A percentile compares a stretch with the other conserved stretches of the same genome.
Conservation (phyloP, 352 stramenopile genomes). For the Hyaloperonospora brassicae region DNA sequence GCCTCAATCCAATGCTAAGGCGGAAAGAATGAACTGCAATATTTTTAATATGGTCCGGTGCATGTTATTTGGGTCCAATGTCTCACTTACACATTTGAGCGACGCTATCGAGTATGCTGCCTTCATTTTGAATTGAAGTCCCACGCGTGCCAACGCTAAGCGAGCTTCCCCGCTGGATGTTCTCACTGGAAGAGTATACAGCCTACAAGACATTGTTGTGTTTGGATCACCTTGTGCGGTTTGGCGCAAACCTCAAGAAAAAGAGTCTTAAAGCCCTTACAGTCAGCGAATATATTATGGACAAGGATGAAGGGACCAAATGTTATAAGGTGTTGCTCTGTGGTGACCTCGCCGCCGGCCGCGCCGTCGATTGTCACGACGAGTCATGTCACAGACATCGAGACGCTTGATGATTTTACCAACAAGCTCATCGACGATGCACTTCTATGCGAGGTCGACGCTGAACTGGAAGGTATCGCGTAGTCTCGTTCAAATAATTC, state of each 20-base stretch:
- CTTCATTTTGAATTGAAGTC: background rate
- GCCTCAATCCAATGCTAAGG: too few relatives aligned
- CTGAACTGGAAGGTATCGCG: too few relatives aligned
- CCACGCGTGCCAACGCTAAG: background rate
- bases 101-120: background rate
- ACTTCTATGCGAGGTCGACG: too few relatives aligned
- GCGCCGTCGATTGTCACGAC: background rate
- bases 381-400: background rate
- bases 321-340: background rate
- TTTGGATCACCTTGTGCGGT: background rate
- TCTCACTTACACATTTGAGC: too few relatives aligned
- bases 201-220: background rate
- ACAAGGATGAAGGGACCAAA: background rate
- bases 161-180: background rate
- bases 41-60: too few relatives aligned
- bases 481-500: too few relatives aligned
- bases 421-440: too few relatives aligned
- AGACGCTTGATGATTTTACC: background rate
- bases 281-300: too few relatives aligned
- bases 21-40: too few relatives aligned
- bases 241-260: too few relatives aligned
- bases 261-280: too few relatives aligned
- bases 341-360: background rate
- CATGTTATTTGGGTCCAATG: too few relatives aligned
- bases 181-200: background rate